Evolutionary conservation across 2,329 filamentous ascomycete species (phyloP), one percentile per base, ranked within the genome.

Genomic region (Colletotrichum sidae): DNA sequence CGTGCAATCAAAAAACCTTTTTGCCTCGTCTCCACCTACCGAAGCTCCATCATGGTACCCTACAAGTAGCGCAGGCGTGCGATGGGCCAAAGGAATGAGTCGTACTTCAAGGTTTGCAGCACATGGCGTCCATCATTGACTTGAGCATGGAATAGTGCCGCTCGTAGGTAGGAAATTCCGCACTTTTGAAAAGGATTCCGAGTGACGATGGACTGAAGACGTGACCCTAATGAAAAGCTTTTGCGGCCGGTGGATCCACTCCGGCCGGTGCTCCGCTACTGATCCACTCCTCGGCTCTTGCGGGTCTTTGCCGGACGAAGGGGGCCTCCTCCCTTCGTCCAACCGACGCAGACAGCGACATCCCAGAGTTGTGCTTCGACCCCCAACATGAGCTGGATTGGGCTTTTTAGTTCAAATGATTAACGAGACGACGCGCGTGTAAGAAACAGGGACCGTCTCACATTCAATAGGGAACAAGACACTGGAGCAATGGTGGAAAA

Each of bases 231-330:
- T 17, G 17, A 17, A 17, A 17, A 17, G 17, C 17, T 17, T 17
- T 17, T 17, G 17, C 17, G 17, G 17, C 17, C 17, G 17, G 17
- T 17, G 17, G 17, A 17, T 17, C 17, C 17, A 17, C 17, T 17
- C 17, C 17, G 17, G 17, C 17, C 17, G 17, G 17, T 17, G 17
- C 17, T 17, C 17, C 17, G 17, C 17, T 17, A 1, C 1, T 0
- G 17, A 17, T 17, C 55, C 60, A 17, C n/a, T 7, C 2, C 6
- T n/a, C 57, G 51, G 51, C 39, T 51, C 4, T 13, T 49, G 17
- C 38, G 37, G 45, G 41, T 12, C 39, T 34, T 51, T 61, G 62
- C 62, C 62, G 62, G 62, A 62, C 57, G 62, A 65, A 62, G 56
- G 58, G 61, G 60, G 47, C 13, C 10, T 38, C 41, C 49, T 42